These are phyloP conservation scores for Lepiota subincarnata DNA, from an alignment of 768 basidiomycete genomes.

Conservation along the genomic window DNA sequence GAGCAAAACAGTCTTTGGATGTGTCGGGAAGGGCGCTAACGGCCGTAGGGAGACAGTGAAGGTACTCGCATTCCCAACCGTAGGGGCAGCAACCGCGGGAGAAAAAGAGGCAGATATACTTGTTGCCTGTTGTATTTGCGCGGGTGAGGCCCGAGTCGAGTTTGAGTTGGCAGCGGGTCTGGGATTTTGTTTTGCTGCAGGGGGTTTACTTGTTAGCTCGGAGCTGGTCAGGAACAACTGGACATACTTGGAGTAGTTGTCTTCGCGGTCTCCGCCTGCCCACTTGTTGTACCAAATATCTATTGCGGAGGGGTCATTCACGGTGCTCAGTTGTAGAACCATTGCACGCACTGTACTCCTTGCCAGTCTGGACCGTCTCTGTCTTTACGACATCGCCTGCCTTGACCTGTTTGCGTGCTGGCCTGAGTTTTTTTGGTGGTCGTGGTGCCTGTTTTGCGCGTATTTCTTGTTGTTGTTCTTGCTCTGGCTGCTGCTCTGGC, in stretches of 20 bases:
- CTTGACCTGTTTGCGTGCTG: slow-evolving; percentile 92
- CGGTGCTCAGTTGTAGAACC: background rate
- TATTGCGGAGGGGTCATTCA: slow-evolving; percentile 22
- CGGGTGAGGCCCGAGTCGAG: slow-evolving; percentile 90
- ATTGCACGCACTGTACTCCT: slow-evolving; percentile 82
- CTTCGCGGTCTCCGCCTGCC: slow-evolving; percentile 99
- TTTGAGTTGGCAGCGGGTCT: slow-evolving; percentile 87
- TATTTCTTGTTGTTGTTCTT: slow-evolving; percentile 5
- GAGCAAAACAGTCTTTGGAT: slow-evolving; percentile 94
- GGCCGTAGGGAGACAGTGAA: slow-evolving; percentile 81
- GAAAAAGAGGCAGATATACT: slow-evolving; percentile 94
- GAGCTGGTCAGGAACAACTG: too few relatives aligned
- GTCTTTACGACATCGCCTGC: slow-evolving; percentile 86
- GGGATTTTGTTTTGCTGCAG: slow-evolving; percentile 85
- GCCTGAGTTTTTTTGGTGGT: slow-evolving; percentile 67
- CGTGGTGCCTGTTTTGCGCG: slow-evolving; percentile 7
- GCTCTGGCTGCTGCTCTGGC: slow-evolving; percentile 4
- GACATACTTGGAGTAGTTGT: slow-evolving; percentile 88
- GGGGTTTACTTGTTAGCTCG: slow-evolving; percentile 7
- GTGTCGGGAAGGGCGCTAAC: slow-evolving; percentile 73
- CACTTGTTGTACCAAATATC: slow-evolving; percentile 99
- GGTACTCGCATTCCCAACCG: slow-evolving; percentile 97
- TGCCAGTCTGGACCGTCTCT: slow-evolving; percentile 87
- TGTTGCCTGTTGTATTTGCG: slow-evolving; percentile 89
- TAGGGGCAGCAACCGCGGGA: slow-evolving; percentile 96